Evolutionary conservation across 2,329 filamentous ascomycete species (phyloP).

Genomic region (Penicillium frequentans): DNA sequence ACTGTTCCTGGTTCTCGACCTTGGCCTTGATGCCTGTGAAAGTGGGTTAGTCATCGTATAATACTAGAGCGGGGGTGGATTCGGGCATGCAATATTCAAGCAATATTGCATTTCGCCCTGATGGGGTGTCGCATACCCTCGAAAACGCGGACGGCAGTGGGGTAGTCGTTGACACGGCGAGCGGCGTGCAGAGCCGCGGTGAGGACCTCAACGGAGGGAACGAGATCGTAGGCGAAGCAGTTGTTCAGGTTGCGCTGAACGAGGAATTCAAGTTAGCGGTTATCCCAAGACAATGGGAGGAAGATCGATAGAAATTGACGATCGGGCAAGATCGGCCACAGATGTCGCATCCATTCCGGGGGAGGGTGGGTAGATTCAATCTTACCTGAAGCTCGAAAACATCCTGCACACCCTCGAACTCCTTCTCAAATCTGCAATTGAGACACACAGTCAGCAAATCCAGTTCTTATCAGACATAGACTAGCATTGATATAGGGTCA

Average conservation of each 20-base stretch:
- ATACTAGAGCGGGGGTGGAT: not conserved
- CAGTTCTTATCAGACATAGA: conserved; percentile 16
- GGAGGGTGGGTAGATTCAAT: conserved; percentile 17
- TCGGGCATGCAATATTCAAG: not conserved
- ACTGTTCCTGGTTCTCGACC: conserved; percentile 97
- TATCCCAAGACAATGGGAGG: too few species aligned
- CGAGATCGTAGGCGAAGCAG: conserved; percentile 99
- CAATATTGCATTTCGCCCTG: not conserved
- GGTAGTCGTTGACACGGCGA: conserved; percentile 95
- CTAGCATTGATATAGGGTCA: conserved; percentile 6
- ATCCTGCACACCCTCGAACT: conserved; percentile 96
- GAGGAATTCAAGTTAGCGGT: not conserved
- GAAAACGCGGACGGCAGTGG: conserved; percentile 96
- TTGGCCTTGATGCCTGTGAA: conserved; percentile 90
- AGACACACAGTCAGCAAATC: conserved; percentile 39
- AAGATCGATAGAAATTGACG: not conserved
- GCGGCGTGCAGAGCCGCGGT: conserved; percentile 90
- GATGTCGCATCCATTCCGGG: conserved; percentile 18
- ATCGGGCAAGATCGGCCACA: conserved; percentile 9
- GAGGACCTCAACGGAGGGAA: conserved; percentile 89
- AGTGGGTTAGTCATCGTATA: conserved; percentile 1
- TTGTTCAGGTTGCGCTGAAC: conserved; percentile 94
- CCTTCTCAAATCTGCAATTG: conserved; percentile 88
- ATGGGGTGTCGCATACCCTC: conserved; percentile 68
- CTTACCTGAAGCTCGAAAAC: conserved; percentile 99